These are phyloP conservation scores for Linum usitatissimum DNA, from an alignment of 345 rosid species.

Conservation along the genomic window DNA sequence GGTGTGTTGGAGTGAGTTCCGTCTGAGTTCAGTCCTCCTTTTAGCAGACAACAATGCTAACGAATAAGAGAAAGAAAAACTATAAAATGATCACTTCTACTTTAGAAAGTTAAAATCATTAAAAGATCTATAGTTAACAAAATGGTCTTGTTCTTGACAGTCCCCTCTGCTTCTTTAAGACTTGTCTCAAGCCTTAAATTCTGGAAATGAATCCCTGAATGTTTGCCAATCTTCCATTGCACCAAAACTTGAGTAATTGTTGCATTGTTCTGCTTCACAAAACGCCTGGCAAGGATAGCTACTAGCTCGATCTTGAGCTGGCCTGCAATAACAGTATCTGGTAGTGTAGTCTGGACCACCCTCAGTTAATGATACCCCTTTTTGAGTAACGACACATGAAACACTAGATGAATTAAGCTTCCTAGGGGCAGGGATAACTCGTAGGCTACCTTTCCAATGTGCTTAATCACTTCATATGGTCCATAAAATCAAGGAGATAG, in stretches of 20 bases:
- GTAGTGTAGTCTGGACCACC: not conserved
- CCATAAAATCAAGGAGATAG: not conserved
- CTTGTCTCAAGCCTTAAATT: too few relatives aligned
- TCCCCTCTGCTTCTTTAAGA: too few relatives aligned
- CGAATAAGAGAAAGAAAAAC: too few relatives aligned
- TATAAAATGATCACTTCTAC: too few relatives aligned
- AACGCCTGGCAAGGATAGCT: not conserved
- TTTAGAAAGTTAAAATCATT: too few relatives aligned
- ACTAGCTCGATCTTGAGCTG: not conserved
- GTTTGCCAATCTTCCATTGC: not conserved
- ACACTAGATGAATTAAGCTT: not conserved
- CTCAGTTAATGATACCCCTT: not conserved
- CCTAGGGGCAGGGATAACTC: not conserved
- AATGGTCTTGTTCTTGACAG: too few relatives aligned
- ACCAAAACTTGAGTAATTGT: not conserved
- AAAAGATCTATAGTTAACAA: too few relatives aligned
- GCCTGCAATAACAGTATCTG: not conserved
- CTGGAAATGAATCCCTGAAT: too few relatives aligned
- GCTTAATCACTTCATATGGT: not conserved
- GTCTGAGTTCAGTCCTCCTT: too few relatives aligned
- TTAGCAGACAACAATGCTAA: too few relatives aligned
- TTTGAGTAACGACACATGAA: not conserved
- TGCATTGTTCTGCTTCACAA: not conserved
- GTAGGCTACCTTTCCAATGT: not conserved
- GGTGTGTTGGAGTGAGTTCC: too few relatives aligned